Base-by-base conservation (phyloP, 768 basidiomycete genomes). In the Erythrobasidium yunnanense region DNA sequence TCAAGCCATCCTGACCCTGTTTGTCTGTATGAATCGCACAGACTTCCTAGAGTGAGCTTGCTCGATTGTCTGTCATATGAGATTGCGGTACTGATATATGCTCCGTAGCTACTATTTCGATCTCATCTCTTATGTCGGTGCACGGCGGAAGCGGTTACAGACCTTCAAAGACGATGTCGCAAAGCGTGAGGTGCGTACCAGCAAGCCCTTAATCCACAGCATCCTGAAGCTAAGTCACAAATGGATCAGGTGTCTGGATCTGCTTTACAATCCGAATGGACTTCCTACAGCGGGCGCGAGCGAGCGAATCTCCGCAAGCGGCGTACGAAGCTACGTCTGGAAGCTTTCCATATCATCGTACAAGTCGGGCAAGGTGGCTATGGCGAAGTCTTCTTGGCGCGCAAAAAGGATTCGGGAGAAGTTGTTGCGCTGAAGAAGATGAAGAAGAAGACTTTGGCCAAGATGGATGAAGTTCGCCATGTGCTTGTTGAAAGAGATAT, bases 381-480 rank as follows among this genome's bases (percentile, higher is more conserved):
- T 77, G 95, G 95, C 4, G 93, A 96, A 70, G 95, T 99, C 25
- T 99, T 87, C 74, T 81, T 99, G 55, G 95, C 95, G 8, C 80
- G 93, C 45, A 95, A 96, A 75, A 86, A 86, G 71, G 95, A 99
- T 72, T 88, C 92, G 0, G 88, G 90, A 27, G 90, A 97, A 75
- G 88, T 99, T 8, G 96, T 93, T 70, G 95, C 95, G 5, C 78
- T 97, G 60, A 97, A 99, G 81, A 93, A 88, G 79, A 93, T 99
- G 95, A 82, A 80, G 71, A 99, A 99, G 77, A 82, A 86, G 23
- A 96, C 91, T 0, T 73, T 99, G 46, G 86, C 86, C 74, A 99
- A 99, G 81, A 96, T 96, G 95, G 92, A 96, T 71, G 95, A 99
- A 89, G 85, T 97, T 73, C 87, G 90, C n/a, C 95, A 99, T 74